A percentile compares a stretch with the other conserved stretches of the same genome.
Evolutionary conservation across 1,284 basidiomycete species (phyloP).

Genomic region (Trichosporon sp.): DNA sequence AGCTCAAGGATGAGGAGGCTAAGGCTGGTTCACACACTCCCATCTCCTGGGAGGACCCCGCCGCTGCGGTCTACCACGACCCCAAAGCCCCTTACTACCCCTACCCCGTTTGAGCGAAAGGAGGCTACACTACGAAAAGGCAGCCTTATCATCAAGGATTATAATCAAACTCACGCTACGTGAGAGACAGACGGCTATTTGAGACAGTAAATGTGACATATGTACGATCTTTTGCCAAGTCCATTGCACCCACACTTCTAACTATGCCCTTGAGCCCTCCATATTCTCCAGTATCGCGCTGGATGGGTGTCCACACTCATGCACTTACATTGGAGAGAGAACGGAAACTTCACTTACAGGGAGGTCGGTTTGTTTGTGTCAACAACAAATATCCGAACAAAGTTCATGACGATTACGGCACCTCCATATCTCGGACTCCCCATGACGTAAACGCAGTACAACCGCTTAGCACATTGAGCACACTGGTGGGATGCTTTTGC

Average conservation of each 20-base stretch:
- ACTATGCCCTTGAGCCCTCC: neutral
- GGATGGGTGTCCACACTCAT: too few species aligned
- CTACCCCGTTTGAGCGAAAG: neutral
- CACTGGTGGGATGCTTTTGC: too few species aligned
- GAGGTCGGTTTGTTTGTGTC: neutral
- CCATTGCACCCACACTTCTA: too few species aligned
- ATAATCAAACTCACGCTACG: neutral
- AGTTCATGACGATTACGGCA: neutral
- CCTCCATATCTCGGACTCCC: neutral
- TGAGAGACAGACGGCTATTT: neutral
- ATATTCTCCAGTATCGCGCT: too few species aligned
- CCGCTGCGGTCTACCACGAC: neutral
- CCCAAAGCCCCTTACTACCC: neutral
- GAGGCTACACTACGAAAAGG: neutral
- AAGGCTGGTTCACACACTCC: neutral
- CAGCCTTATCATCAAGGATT: neutral
- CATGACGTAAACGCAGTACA: neutral
- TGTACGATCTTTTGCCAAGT: neutral
- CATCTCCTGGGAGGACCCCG: neutral
- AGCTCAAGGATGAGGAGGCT: neutral
- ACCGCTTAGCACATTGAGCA: too few species aligned
- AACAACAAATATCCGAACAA: neutral
- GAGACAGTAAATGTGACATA: neutral
- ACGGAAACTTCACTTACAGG: too few species aligned
- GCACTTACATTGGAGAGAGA: too few species aligned